Evolutionary conservation across 208 protist species (phyloP).

Genomic region (Trichomonas tenax): DNA sequence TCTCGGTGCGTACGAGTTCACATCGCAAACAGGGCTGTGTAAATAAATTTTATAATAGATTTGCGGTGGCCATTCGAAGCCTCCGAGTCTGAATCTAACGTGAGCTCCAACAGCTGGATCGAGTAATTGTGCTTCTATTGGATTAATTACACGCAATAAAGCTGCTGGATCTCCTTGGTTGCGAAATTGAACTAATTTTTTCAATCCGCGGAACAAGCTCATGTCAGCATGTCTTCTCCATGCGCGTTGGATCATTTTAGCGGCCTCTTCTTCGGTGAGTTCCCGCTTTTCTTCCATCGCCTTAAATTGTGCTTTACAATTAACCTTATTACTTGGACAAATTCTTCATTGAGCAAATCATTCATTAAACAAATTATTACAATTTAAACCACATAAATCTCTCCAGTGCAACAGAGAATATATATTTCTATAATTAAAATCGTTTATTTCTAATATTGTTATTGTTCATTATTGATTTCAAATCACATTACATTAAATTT

Average conservation of each 20-base stretch:
- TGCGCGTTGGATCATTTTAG: not conserved
- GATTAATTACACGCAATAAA: slow-evolving; percentile 42
- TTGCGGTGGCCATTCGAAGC: slow-evolving; percentile 39
- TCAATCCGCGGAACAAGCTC: not conserved
- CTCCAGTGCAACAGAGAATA: too few species aligned
- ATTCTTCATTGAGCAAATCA: too few species aligned
- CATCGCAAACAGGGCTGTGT: slow-evolving; percentile 36
- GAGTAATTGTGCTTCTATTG: slow-evolving; percentile 35
- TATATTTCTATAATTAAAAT: too few species aligned
- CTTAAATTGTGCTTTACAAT: too few species aligned
- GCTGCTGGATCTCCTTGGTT: slow-evolving; percentile 11
- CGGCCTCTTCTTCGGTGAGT: not conserved
- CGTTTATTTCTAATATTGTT: too few species aligned
- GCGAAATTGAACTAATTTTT: not conserved
- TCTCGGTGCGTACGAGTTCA: slow-evolving; percentile 40
- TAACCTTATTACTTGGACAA: too few species aligned
- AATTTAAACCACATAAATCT: too few species aligned
- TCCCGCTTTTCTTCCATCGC: too few species aligned
- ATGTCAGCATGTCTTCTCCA: not conserved
- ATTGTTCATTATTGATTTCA: too few species aligned
- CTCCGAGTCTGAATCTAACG: slow-evolving; percentile 43
- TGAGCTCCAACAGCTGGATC: slow-evolving; percentile 41
- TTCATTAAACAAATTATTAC: too few species aligned
- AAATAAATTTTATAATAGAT: slow-evolving; percentile 48
- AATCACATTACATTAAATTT: too few species aligned